phyloP scores from a whole-genome alignment of 768 basidiomycete species.

The Boletales sp. region DNA sequence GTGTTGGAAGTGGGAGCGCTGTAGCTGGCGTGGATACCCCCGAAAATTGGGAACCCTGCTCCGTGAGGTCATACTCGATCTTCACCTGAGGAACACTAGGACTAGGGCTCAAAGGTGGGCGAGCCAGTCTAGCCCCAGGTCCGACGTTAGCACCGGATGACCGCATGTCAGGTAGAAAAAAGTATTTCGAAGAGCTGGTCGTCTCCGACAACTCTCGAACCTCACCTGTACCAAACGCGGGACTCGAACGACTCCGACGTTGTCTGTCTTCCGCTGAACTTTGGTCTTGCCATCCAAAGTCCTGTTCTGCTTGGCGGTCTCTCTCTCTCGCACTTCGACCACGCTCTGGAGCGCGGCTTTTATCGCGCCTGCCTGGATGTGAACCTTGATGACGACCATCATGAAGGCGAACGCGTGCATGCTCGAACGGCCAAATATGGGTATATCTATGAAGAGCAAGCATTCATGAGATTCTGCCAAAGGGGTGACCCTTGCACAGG shows the following conservation, averaged over 20 bases:
- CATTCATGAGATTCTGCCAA: neutral
- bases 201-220: neutral
- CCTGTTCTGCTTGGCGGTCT: slow-evolving; percentile 7
- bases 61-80: slow-evolving; percentile 20
- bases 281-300: slow-evolving; percentile 1
- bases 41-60: slow-evolving; percentile 19
- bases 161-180: slow-evolving; percentile 10
- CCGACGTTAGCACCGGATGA: neutral
- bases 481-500: neutral
- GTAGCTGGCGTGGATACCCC: slow-evolving; percentile 21
- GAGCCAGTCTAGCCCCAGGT: neutral
- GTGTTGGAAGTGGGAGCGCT: slow-evolving; percentile 15
- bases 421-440: slow-evolving; percentile 97
- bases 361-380: slow-evolving; percentile 22
- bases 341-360: slow-evolving; percentile 14
- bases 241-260: slow-evolving; percentile 21
- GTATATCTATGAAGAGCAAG: slow-evolving; percentile 59
- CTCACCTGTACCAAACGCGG: slow-evolving; percentile 2
- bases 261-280: slow-evolving; percentile 6
- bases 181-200: neutral
- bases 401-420: slow-evolving; percentile 78
- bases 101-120: neutral
- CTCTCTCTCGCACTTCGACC: slow-evolving; percentile 12
- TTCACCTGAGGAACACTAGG: slow-evolving; percentile 16
- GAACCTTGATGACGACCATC: slow-evolving; percentile 34